phyloP scores from a whole-genome alignment of 2,329 filamentous ascomycete species.

The Coniochaeta sp. region DNA sequence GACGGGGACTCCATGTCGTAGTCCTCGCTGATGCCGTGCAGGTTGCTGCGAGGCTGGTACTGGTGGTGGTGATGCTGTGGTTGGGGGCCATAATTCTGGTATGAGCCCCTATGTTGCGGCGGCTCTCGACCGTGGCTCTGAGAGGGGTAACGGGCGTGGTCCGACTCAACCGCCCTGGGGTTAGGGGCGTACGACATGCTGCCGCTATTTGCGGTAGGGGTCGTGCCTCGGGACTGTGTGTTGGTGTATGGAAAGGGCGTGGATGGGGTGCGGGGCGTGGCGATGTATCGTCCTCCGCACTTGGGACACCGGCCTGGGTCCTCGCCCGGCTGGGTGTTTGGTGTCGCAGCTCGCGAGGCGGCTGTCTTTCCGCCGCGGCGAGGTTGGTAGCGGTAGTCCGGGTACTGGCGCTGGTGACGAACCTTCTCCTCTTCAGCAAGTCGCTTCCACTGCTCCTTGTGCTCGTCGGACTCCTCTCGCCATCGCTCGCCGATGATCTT shows the following conservation, averaged over 20 bases:
- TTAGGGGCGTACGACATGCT: slow-evolving; percentile 15
- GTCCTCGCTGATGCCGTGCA: slow-evolving; percentile 31
- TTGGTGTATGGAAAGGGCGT: slow-evolving; percentile 33
- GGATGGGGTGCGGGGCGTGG: slow-evolving; percentile 53
- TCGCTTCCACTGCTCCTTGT: slow-evolving; percentile 80
- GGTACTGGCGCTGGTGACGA: slow-evolving; percentile 82
- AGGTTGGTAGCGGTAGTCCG: slow-evolving; percentile 90
- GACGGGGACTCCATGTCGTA: slow-evolving; percentile 27
- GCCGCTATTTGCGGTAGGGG: slow-evolving; percentile 6
- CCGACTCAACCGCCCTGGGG: slow-evolving; percentile 19
- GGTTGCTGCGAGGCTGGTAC: slow-evolving; percentile 8
- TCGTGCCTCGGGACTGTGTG: slow-evolving; percentile 20
- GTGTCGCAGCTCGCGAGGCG: slow-evolving; percentile 12
- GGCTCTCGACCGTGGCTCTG: neutral
- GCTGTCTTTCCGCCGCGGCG: slow-evolving; percentile 48
- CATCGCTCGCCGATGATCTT: slow-evolving; percentile 96
- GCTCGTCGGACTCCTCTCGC: slow-evolving; percentile 66
- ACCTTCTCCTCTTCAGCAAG: slow-evolving; percentile 91
- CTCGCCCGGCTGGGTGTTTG: slow-evolving; percentile 26
- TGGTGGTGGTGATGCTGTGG: slow-evolving; percentile 8
- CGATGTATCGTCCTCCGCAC: slow-evolving; percentile 63
- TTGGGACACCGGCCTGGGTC: slow-evolving; percentile 57
- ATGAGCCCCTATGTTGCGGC: neutral
- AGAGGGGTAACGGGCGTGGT: slow-evolving; percentile 22
- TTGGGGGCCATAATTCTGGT: neutral